phyloP scores from a whole-genome alignment of 192 early-diverging fungal genomes.

The Globomyces pollinis-pini region DNA sequence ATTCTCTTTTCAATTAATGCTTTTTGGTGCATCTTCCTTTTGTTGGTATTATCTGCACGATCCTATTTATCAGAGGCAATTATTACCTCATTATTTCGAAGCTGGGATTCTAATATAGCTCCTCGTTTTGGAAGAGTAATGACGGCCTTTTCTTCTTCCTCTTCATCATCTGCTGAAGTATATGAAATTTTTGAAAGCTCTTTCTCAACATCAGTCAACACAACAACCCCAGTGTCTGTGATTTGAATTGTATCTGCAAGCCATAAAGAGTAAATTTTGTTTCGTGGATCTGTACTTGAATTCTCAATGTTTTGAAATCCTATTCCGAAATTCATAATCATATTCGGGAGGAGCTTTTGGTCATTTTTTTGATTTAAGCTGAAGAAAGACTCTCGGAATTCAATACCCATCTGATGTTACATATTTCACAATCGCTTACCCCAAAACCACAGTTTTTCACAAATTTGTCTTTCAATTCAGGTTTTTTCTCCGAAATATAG shows the following conservation, averaged over 20 bases:
- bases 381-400: constrained; percentile 83
- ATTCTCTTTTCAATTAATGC: constrained; percentile 67
- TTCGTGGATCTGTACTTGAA: constrained; percentile 58
- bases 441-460: constrained; percentile 80
- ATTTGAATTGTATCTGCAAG: constrained; percentile 71
- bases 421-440: no score
- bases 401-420: constrained; percentile 96
- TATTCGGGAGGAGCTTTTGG: constrained; percentile 62
- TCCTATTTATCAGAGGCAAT: no score
- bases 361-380: constrained; percentile 64
- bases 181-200: constrained; percentile 11
- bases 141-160: constrained; percentile 23
- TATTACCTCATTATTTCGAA: constrained; percentile 23
- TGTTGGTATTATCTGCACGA: neutral
- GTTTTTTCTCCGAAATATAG: constrained; percentile 67
- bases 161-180: constrained; percentile 26
- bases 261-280: constrained; percentile 67
- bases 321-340: constrained; percentile 77
- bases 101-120: constrained; percentile 22
- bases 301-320: constrained; percentile 84
- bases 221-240: constrained; percentile 45
- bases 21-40: constrained; percentile 80
- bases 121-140: constrained; percentile 7
- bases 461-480: constrained; percentile 82
- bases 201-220: constrained; percentile 61